Evolutionary conservation across 768 basidiomycete species (phyloP).

Genomic region (Termitomyces sp.): DNA sequence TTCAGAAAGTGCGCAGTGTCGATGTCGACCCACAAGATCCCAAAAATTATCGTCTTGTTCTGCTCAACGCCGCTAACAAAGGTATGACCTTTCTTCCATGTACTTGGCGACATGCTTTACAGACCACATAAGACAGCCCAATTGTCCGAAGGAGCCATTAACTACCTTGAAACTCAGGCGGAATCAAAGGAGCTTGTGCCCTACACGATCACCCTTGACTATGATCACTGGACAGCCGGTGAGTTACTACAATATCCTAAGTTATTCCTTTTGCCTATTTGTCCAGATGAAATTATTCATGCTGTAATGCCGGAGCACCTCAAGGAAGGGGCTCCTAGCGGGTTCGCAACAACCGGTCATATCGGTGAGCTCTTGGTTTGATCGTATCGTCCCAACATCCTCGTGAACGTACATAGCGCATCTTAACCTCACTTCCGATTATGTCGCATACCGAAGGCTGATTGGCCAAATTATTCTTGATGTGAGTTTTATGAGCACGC

Average conservation of each 20-base stretch:
- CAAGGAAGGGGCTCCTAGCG: conserved; percentile 74
- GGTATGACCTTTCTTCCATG: conserved; percentile 35
- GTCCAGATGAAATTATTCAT: conserved; percentile 79
- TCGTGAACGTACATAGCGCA: conserved; percentile 55
- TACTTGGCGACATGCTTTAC: conserved; percentile 7
- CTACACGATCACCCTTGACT: conserved; percentile 65
- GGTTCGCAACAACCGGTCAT: conserved; percentile 88
- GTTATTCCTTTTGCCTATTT: conserved; percentile 18
- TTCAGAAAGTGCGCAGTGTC: conserved; percentile 66
- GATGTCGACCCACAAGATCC: conserved; percentile 45
- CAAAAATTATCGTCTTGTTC: conserved; percentile 55
- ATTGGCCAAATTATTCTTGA: conserved; percentile 94
- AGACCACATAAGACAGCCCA: conserved; percentile 58
- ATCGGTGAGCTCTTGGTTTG: conserved; percentile 57
- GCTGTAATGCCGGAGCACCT: conserved; percentile 79
- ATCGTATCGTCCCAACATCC: not conserved
- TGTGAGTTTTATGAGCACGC: conserved; percentile 41
- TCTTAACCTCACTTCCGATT: conserved; percentile 86
- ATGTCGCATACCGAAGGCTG: conserved; percentile 84
- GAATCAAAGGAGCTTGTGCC: conserved; percentile 43
- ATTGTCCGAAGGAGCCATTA: conserved; percentile 50
- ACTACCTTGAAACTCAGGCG: conserved; percentile 54
- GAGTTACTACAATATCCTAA: conserved; percentile 3
- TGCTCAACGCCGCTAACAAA: conserved; percentile 60
- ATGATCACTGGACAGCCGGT: conserved; percentile 91